Evolutionary conservation across 768 basidiomycete species (phyloP), one percentile per base, ranked within the genome.

Genomic region (Leucosporidium creatinivorum): DNA sequence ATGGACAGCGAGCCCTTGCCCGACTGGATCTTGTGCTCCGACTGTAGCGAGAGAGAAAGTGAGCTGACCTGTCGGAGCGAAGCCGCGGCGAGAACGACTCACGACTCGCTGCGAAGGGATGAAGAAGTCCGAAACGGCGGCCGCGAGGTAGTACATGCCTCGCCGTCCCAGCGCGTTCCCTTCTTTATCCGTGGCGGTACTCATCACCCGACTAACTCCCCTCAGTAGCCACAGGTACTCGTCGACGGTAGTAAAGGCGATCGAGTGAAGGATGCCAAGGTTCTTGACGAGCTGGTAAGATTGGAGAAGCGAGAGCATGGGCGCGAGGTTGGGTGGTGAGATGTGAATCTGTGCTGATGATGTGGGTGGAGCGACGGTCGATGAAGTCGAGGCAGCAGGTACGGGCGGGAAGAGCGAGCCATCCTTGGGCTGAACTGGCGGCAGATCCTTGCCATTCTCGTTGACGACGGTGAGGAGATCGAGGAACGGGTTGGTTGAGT

Each of bases 71-170:
- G n/a, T n/a, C n/a, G n/a, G n/a, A n/a, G n/a, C n/a, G n/a, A n/a
- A n/a, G n/a, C n/a, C n/a, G n/a, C n/a, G n/a, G n/a, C n/a, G n/a
- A n/a, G n/a, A n/a, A 48, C 52, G 39, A 81, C 87, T 68, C 68
- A 91, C 94, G 87, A 98, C 85, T 77, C 85, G 88, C 75, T 93
- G 88, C 65, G 85, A 83, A 0, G 94, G 96, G 39, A 99, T 80
- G 82, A 94, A 99, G 78, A 99, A 99, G 78, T 99, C 96, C 79
- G 90, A 93, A 58, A 98, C 96, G 7, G 96, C 96, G 0, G 94
- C 93, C 28, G 96, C 96, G 60, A 99, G 87, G 77, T 98, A 99
- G 79, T 91, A 99, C 86, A 99, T 84, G 6, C 88, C 87, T 58
- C 81, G 83, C 61, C 88, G 79, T 2, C 88, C 84, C 13, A 93